Conservation (phyloP, 1,284 basidiomycete genomes). For the Malassezia vespertilionis region DNA sequence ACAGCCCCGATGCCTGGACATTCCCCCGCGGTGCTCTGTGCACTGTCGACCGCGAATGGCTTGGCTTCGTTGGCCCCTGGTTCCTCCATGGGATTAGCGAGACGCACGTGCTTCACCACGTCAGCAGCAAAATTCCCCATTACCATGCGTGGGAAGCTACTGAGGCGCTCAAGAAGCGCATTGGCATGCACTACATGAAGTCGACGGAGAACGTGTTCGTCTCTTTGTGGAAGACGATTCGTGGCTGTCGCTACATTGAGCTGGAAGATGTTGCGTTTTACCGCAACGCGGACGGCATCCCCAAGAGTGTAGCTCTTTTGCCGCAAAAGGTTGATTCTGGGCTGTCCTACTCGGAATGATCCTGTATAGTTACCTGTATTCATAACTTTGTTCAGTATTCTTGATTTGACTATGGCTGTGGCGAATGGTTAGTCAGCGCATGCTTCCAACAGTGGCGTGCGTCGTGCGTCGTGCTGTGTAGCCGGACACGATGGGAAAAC, state of each 20-base stretch:
- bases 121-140: constrained; percentile 46
- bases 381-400: too few species aligned
- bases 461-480: too few species aligned
- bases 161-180: constrained; percentile 69
- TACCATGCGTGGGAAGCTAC: constrained; percentile 74
- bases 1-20: constrained; percentile 77
- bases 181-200: constrained; percentile 55
- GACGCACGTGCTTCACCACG: constrained; percentile 46
- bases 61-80: constrained; percentile 53
- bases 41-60: constrained; percentile 77
- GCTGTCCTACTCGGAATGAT: constrained; percentile 35
- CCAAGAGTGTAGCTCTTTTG: constrained; percentile 26
- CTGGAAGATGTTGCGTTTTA: constrained; percentile 45
- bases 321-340: constrained; percentile 31
- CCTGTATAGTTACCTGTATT: too few species aligned
- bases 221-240: constrained; percentile 51
- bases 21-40: constrained; percentile 89
- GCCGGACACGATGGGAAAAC: constrained; percentile 12
- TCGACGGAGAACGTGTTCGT: constrained; percentile 53
- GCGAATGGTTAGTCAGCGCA: too few species aligned
- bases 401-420: too few species aligned
- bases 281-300: constrained; percentile 39
- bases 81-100: constrained; percentile 53
- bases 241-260: constrained; percentile 49
- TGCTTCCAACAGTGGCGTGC: too few species aligned